Evolutionary conservation across 768 basidiomycete genomes (phyloP).

Genomic region (Coprinellus micaceus): DNA sequence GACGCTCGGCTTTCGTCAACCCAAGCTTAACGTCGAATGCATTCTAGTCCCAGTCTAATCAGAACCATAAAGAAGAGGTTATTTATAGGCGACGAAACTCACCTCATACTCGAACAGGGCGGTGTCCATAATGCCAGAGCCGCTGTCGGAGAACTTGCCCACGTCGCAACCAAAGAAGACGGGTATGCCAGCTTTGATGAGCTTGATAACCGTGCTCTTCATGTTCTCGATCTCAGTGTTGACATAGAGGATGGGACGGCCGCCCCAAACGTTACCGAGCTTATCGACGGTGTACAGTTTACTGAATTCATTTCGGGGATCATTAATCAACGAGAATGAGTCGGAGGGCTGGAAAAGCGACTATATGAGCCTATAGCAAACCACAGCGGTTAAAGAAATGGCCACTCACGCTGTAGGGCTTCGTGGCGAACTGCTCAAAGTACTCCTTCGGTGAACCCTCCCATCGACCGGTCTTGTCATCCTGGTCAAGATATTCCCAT

Average conservation of each 20-base stretch:
- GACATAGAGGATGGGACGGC: slow-evolving; percentile 84
- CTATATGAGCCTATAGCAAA: slow-evolving; percentile 1
- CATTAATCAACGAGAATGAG: slow-evolving; percentile 91
- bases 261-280: slow-evolving; percentile 91
- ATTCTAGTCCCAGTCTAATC: slow-evolving; percentile 36
- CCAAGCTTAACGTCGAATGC: slow-evolving; percentile 81
- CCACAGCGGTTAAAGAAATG: background rate
- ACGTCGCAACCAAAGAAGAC: slow-evolving; percentile 98
- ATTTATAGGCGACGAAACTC: no score
- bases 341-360: slow-evolving; percentile 51
- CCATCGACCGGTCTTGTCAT: slow-evolving; percentile 72
- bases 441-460: slow-evolving; percentile 80
- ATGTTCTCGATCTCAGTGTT: slow-evolving; percentile 82
- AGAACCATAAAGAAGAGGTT: background rate
- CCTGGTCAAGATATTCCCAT: slow-evolving; percentile 87
- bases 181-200: slow-evolving; percentile 83
- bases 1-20: slow-evolving; percentile 80
- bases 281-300: slow-evolving; percentile 90
- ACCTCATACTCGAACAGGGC: slow-evolving; percentile 82
- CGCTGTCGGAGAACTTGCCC: slow-evolving; percentile 73
- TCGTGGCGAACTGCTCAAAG: slow-evolving; percentile 60
- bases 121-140: slow-evolving; percentile 82
- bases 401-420: slow-evolving; percentile 49
- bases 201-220: slow-evolving; percentile 78
- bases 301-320: slow-evolving; percentile 81